These are phyloP conservation scores for Diaporthe humulicola DNA, from an alignment of 2,329 filamentous ascomycete genomes.

Conservation along the genomic window DNA sequence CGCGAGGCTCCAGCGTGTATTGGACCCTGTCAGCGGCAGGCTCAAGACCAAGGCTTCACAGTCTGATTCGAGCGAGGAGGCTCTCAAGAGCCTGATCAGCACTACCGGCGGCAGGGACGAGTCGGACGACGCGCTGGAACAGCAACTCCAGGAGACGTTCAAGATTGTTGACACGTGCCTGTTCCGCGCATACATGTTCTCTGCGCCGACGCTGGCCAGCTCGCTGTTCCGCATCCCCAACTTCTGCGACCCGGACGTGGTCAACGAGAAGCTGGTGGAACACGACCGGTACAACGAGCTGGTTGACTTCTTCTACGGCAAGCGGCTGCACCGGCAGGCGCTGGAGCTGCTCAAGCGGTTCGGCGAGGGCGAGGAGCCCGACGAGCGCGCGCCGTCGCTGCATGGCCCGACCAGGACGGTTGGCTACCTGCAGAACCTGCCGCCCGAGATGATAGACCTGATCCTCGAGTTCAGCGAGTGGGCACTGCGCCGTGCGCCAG, in stretches of 20 bases:
- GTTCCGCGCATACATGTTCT: conserved; percentile 96
- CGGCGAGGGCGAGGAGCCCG: conserved; percentile 70
- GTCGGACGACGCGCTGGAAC: conserved; percentile 73
- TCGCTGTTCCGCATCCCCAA: conserved; percentile 96
- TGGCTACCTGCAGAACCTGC: conserved; percentile 88
- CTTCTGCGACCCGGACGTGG: conserved; percentile 95
- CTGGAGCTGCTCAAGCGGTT: conserved; percentile 86
- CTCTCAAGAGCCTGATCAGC: conserved; percentile 60
- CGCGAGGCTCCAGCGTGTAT: conserved; percentile 70
- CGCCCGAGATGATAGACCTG: conserved; percentile 88
- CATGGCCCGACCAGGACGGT: conserved; percentile 88
- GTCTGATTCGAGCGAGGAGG: conserved; percentile 60
- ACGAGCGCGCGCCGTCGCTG: conserved; percentile 68
- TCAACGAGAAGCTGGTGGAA: conserved; percentile 92
- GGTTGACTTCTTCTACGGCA: conserved; percentile 97
- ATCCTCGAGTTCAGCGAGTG: conserved; percentile 93
- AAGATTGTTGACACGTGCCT: conserved; percentile 92
- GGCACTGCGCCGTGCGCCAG: conserved; percentile 80
- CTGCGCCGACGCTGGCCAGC: conserved; percentile 84
- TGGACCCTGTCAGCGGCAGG: conserved; percentile 73
- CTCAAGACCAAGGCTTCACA: conserved; percentile 65
- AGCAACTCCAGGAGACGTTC: conserved; percentile 81
- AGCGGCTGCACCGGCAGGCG: conserved; percentile 90
- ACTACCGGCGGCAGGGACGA: conserved; percentile 64
- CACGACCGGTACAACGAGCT: conserved; percentile 91